Base-by-base conservation (phyloP, 2,329 filamentous ascomycete species). In the Aphanoascus verrucosus region DNA sequence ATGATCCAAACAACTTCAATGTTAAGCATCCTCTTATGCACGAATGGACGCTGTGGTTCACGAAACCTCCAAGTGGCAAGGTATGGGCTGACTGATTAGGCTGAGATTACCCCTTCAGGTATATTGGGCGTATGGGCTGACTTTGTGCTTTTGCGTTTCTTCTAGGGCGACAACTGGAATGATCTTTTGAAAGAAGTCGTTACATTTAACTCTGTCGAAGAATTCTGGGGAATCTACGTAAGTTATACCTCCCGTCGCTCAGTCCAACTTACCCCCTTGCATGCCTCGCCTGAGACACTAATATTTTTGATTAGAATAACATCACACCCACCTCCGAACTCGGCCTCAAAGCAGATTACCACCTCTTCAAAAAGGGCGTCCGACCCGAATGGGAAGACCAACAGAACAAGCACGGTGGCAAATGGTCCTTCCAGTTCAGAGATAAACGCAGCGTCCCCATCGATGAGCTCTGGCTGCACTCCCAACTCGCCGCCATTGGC, bases 201-300 rank as follows among this genome's bases (percentile, higher is more conserved):
- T 66, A 96, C 88, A 54, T 97, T 98, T 66, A 88, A 95, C 75
- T 95, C 90, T 2, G 93, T 98, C 23, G 93, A 98, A 75, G 94
- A 98, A 72, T 98, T 98, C 74, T 98, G 93, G 93, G 93, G 93
- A 56, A 88, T 98, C 69, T 97, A 97, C 73, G 94, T 98, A 80
- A 70, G 90, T 55, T 40, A 15, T 12, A 38, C n/a, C 19, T 35
- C 31, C 32, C 14, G n/a, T n/a, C n/a, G n/a, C n/a, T n/a, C n/a
- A n/a, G n/a, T n/a, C n/a, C 23, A 43, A n/a, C 49, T 31, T 38
- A 4, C 20, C 17, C 2, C 31, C 40, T 28, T 14, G 17, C 7
- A 32, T 5, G 20, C 32, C 5, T 34, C 3, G 32, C 20, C n/a
- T 41, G 31, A 17, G 5, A 15, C 48, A 12, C 46, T 47, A 32